Conservation (phyloP, 2,329 filamentous ascomycete species). For the Alternaria brassicicola region DNA sequence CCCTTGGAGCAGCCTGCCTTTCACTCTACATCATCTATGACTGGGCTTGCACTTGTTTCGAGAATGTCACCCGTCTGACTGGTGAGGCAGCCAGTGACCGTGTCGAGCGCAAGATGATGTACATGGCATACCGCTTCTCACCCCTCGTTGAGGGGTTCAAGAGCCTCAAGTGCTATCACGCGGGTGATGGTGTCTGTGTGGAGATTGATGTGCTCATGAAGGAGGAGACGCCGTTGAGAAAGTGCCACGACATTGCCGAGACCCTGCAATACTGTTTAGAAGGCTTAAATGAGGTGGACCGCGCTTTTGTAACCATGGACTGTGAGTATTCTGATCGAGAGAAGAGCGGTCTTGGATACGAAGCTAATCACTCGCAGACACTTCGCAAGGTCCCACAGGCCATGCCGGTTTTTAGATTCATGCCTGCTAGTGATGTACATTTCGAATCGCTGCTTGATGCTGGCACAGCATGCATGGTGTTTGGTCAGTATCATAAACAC, state of each 20-base stretch:
- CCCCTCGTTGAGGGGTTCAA: slow-evolving; percentile 62
- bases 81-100: slow-evolving; percentile 62
- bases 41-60: slow-evolving; percentile 67
- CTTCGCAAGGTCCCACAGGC: slow-evolving; percentile 34
- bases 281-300: slow-evolving; percentile 59
- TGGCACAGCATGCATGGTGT: slow-evolving; percentile 11
- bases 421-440: background rate
- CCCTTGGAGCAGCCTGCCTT: slow-evolving; percentile 65
- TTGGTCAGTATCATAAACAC: background rate
- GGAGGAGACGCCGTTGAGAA: slow-evolving; percentile 58
- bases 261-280: slow-evolving; percentile 68
- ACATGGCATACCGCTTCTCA: slow-evolving; percentile 63
- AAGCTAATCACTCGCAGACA: slow-evolving; percentile 24
- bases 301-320: slow-evolving; percentile 60
- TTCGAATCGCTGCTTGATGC: background rate
- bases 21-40: slow-evolving; percentile 73
- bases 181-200: slow-evolving; percentile 67
- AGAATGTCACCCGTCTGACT: slow-evolving; percentile 64
- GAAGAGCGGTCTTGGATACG: background rate
- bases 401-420: slow-evolving; percentile 15
- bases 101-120: slow-evolving; percentile 63
- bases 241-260: slow-evolving; percentile 66
- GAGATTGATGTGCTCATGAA: slow-evolving; percentile 66
- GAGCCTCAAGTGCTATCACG: slow-evolving; percentile 64
- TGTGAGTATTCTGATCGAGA: slow-evolving; percentile 44